Conservation (phyloP, 2,329 filamentous ascomycete species). For the Fusarium caatingaense region DNA sequence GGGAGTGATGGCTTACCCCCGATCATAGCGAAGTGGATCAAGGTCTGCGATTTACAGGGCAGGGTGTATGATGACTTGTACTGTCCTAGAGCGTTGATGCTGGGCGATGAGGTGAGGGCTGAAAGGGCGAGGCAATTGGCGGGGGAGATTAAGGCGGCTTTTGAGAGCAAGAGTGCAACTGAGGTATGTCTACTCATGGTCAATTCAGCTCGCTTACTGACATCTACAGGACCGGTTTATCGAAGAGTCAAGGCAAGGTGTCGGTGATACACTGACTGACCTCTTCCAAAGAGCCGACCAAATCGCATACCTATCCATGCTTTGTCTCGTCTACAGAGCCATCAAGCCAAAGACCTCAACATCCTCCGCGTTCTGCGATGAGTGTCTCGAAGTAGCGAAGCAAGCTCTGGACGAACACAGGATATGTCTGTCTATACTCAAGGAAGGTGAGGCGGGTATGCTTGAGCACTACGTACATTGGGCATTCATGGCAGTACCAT, state of each 20-base stretch:
- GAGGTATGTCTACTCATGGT: background rate
- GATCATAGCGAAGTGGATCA: background rate
- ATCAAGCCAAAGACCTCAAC: background rate
- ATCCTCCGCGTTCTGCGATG: conserved; percentile 1
- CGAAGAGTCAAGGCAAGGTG: background rate
- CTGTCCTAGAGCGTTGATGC: background rate
- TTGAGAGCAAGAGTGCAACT: background rate
- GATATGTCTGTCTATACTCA: background rate
- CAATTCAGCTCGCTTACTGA: background rate
- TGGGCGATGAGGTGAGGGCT: background rate
- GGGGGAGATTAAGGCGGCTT: background rate
- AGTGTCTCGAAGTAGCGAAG: background rate
- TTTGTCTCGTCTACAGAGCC: conserved; percentile 1
- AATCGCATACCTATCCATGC: conserved; percentile 6
- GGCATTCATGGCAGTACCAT: conserved; percentile 3
- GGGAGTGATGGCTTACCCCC: background rate
- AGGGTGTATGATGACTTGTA: conserved; percentile 4
- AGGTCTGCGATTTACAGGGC: background rate
- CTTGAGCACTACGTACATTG: conserved; percentile 11
- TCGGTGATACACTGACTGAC: background rate
- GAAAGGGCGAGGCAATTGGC: background rate
- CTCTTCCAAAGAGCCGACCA: conserved; percentile 1
- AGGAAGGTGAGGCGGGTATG: background rate
- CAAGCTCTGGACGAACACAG: background rate
- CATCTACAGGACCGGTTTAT: background rate